Evolutionary conservation across 495 filamentous ascomycete genomes (phyloP).

Genomic region (Parachaetomium inaequale): DNA sequence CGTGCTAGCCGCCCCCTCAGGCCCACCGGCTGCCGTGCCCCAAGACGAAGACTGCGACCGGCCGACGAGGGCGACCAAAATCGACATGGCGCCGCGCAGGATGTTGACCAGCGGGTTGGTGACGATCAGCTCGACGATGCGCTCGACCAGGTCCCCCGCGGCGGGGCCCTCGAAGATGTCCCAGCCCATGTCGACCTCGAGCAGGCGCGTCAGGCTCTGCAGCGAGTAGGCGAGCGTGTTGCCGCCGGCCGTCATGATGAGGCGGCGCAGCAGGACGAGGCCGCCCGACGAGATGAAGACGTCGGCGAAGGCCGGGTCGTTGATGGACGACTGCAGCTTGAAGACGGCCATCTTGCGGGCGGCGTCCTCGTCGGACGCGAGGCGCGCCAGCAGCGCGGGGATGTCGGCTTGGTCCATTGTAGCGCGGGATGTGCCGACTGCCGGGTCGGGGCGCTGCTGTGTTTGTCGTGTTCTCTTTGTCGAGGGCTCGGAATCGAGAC

Average conservation of each 20-base stretch:
- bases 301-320: constrained; percentile 95
- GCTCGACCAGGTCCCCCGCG: constrained; percentile 52
- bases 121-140: constrained; percentile 92
- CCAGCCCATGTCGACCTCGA: constrained; percentile 98
- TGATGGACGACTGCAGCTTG: constrained; percentile 89
- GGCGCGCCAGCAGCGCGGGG: constrained; percentile 52
- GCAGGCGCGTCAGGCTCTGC: constrained; percentile 75
- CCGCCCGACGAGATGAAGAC: constrained; percentile 90
- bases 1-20: neutral
- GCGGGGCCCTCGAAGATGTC: constrained; percentile 60
- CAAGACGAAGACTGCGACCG: constrained; percentile 59
- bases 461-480: neutral
- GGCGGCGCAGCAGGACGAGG: constrained; percentile 69
- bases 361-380: constrained; percentile 67
- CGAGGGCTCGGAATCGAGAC: neutral
- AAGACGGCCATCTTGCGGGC: constrained; percentile 99
- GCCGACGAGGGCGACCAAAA: constrained; percentile 87
- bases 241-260: constrained; percentile 78
- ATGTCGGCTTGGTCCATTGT: constrained; percentile 54
- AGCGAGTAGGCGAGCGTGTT: constrained; percentile 95
- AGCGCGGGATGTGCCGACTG: neutral
- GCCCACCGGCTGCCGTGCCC: neutral
- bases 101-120: constrained; percentile 97
- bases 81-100: constrained; percentile 91
- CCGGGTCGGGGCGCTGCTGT: no score